phyloP scores from a whole-genome alignment of 805 yeast species.

The Kazachstania viticola region DNA sequence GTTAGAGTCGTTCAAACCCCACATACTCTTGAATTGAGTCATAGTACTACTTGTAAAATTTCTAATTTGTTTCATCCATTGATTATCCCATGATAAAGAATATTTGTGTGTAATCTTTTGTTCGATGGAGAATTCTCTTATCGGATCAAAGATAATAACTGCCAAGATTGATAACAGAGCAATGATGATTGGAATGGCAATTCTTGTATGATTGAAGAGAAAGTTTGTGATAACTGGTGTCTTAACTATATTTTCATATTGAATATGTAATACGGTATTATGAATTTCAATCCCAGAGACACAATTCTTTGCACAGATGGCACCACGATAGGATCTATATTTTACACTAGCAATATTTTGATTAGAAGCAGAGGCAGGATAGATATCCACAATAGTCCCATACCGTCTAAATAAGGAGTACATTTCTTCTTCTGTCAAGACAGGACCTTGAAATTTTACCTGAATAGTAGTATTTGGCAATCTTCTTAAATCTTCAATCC shows the following conservation, averaged over 20 bases:
- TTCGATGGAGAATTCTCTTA: conserved; percentile 67
- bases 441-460: conserved; percentile 66
- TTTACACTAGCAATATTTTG: conserved; percentile 43
- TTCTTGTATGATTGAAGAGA: conserved; percentile 65
- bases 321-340: conserved; percentile 49
- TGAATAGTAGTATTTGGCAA: conserved; percentile 54
- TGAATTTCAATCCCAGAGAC: conserved; percentile 64
- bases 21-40: conserved; percentile 26
- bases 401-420: conserved; percentile 78
- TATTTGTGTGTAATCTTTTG: conserved; percentile 56
- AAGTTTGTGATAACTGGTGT: conserved; percentile 45
- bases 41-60: conserved; percentile 30
- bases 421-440: conserved; percentile 65
- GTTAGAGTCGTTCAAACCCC: conserved; percentile 24
- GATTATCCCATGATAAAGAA: conserved; percentile 38
- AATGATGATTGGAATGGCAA: conserved; percentile 67
- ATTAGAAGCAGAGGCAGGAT: conserved; percentile 33
- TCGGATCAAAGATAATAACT: conserved; percentile 84
- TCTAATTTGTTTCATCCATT: conserved; percentile 25
- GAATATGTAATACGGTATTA: conserved; percentile 59
- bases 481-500: conserved; percentile 88
- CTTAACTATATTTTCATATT: conserved; percentile 47
- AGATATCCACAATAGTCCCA: conserved; percentile 70
- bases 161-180: conserved; percentile 76
- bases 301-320: conserved; percentile 84